These are phyloP conservation scores for Ophiostoma australiae DNA, from an alignment of 2,329 filamentous ascomycete species.

Conservation along the genomic window DNA sequence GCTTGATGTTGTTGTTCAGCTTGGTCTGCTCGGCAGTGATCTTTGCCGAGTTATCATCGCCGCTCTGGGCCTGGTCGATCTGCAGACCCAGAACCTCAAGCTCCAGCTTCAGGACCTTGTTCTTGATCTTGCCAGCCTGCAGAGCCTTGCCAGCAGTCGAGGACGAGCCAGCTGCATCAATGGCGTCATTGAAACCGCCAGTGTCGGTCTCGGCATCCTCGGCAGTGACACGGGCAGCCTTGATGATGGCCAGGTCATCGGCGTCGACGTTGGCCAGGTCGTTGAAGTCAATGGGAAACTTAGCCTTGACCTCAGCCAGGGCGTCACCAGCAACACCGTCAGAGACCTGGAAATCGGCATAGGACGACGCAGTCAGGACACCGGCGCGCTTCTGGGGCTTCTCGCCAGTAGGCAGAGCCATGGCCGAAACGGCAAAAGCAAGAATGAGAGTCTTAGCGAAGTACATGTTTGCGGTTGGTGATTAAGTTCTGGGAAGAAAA, in stretches of 20 bases:
- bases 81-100: conserved; percentile 48
- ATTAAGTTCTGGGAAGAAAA: conserved; percentile 8
- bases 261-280: conserved; percentile 45
- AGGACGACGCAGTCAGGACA: conserved; percentile 33
- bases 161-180: conserved; percentile 42
- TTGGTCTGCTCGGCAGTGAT: conserved; percentile 47
- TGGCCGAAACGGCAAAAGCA: conserved; percentile 35
- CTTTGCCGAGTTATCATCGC: conserved; percentile 40
- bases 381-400: conserved; percentile 32
- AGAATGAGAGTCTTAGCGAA: conserved; percentile 38
- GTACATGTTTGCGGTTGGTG: conserved; percentile 34
- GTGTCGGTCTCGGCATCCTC: conserved; percentile 50
- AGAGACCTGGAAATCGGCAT: conserved; percentile 46
- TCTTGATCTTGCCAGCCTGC: conserved; percentile 55
- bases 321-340: conserved; percentile 50
- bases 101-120: conserved; percentile 56
- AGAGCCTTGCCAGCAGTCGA: conserved; percentile 42
- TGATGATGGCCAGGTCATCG: conserved; percentile 48
- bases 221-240: conserved; percentile 45
- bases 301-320: conserved; percentile 48
- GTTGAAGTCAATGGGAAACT: conserved; percentile 46
- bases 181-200: conserved; percentile 51
- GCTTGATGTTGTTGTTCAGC: conserved; percentile 48
- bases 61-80: conserved; percentile 47
- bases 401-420: conserved; percentile 33